Evolutionary conservation across 257 asterid genomes (phyloP), one percentile per base, ranked within the genome.

Genomic region (Gentiana straminea): DNA sequence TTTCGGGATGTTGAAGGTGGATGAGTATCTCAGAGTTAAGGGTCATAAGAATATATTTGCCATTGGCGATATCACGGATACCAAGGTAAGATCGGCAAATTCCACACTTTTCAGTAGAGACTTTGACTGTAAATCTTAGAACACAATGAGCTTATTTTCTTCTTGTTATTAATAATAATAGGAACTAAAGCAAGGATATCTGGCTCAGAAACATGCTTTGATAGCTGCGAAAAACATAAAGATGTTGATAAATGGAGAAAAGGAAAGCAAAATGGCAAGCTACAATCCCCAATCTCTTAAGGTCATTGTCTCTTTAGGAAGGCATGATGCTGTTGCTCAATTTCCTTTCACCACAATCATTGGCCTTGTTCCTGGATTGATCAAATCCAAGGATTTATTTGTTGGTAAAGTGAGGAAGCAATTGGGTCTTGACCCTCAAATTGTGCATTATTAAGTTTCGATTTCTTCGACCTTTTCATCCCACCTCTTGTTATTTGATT

Each of bases 241-340:
- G 54, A 60, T 72, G 11, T 33, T 84, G 73, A 34, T 82, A 77
- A 51, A 43, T 7, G 90, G 84, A 60, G 87, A 79, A 54, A 78
- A 81, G 43, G 94, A 84, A 44, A 67, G 62, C 63, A 84, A 82
- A 70, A 70, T 84, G 91, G 79, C 61, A 12, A 76, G 11, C 24
- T 85, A 84, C 75, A 80, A 88, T 75, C 75, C 94, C 49, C 70
- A 39, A 4, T 64, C 86, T 0, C 46, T 54, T 2, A 82, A 82
- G 63, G 76, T 80, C 2, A 63, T 87, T 0, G 96, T 87, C 15
- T 82, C 94, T 0, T 44, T 87, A 57, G 96, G 94, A n/a, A 79
- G 94, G 65, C 75, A 81, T 0, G 94, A 88, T 61, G 96, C 90
- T 13, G 90, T 84, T 33, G 96, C 96, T 49, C 96, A 88, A 69